These are phyloP conservation scores for Trifolium subterraneum DNA, from an alignment of 306 rosid genomes.

Conservation along the genomic window DNA sequence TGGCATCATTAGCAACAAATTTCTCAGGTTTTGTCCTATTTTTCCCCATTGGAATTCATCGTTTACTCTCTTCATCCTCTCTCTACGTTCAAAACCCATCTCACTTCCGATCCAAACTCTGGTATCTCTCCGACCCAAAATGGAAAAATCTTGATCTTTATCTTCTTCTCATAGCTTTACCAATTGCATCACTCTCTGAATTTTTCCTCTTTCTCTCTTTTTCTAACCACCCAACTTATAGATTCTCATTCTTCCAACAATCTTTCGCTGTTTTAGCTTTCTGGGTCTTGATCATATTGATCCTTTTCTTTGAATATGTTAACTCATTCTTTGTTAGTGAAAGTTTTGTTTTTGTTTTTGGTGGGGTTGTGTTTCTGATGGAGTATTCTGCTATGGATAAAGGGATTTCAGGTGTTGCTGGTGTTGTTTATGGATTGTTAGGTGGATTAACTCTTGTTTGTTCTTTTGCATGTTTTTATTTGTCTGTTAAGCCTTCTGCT, in stretches of 20 bases:
- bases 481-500: conserved; percentile 64
- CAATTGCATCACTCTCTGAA: conserved; percentile 75
- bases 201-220: conserved; percentile 64
- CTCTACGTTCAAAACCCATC: conserved; percentile 77
- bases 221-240: conserved; percentile 69
- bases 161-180: conserved; percentile 65
- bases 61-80: conserved; percentile 74
- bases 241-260: conserved; percentile 72
- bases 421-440: conserved; percentile 59
- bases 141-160: conserved; percentile 80
- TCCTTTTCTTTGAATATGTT: conserved; percentile 49
- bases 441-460: conserved; percentile 67
- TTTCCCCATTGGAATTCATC: conserved; percentile 69
- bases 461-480: conserved; percentile 61
- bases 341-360: conserved; percentile 51
- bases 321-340: conserved; percentile 49
- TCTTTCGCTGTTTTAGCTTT: conserved; percentile 61
- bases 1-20: conserved; percentile 82
- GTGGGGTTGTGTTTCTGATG: conserved; percentile 48
- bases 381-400: conserved; percentile 53
- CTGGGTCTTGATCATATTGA: conserved; percentile 66
- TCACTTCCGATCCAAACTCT: conserved; percentile 69
- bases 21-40: conserved; percentile 70
- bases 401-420: conserved; percentile 68
- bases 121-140: conserved; percentile 76